Evolutionary conservation across 225 moss, liverwort and hornwort genomes (phyloP).

Genomic region (Pseudoscleropodium purum): DNA sequence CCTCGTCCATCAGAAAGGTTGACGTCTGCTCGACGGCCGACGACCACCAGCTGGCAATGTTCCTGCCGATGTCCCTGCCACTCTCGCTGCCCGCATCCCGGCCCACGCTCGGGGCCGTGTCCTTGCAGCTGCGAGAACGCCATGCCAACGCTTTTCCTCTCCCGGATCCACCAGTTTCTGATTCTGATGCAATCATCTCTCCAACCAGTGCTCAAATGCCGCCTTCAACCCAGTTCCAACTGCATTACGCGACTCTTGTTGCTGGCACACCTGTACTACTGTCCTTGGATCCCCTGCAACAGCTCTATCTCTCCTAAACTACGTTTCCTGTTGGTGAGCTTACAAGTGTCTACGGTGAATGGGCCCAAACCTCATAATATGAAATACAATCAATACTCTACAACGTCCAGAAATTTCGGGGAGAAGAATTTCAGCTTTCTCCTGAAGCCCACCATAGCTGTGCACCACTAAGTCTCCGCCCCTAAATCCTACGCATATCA

Average conservation of each 20-base stretch:
- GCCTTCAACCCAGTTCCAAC: not conserved
- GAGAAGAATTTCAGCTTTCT: constrained; percentile 9
- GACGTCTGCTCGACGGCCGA: constrained; percentile 48
- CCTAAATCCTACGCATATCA: not conserved
- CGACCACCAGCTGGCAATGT: constrained; percentile 45
- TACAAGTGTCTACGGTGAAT: not conserved
- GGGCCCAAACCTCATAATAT: not conserved
- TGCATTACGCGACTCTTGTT: not conserved
- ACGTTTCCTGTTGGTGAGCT: not conserved
- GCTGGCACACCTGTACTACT: not conserved
- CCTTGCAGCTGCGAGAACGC: constrained; percentile 35
- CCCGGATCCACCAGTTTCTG: constrained; percentile 1
- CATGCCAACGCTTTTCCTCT: constrained; percentile 31
- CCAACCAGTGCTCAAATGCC: not conserved
- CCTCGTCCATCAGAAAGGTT: constrained; percentile 41
- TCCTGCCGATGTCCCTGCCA: constrained; percentile 23
- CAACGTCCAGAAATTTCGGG: not conserved
- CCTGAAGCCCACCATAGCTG: not conserved
- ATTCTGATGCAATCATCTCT: constrained; percentile 33
- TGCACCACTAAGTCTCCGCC: not conserved
- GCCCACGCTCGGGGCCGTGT: not conserved
- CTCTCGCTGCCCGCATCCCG: constrained; percentile 12
- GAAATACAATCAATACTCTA: not conserved
- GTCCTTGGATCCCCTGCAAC: not conserved
- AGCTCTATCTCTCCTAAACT: not conserved